Evolutionary conservation across 2,329 filamentous ascomycete species (phyloP).

Genomic region (Fusarium siculi): DNA sequence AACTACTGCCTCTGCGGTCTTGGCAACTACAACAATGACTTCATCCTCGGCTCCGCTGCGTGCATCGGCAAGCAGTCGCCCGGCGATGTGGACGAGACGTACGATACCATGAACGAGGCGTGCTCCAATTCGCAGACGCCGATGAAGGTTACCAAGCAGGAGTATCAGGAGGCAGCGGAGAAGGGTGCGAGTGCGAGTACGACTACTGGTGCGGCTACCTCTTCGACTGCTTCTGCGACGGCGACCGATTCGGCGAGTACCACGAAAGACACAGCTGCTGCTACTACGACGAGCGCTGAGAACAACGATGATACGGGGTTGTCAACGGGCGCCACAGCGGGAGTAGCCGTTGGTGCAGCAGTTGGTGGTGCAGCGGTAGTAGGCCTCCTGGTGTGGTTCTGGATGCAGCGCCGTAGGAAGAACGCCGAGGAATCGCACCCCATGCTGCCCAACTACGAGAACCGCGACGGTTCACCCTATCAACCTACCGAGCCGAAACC

Average conservation of each 20-base stretch:
- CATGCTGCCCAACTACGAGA: slow-evolving; percentile 44
- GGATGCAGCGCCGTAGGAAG: slow-evolving; percentile 45
- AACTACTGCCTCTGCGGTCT: slow-evolving; percentile 61
- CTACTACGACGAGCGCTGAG: neutral
- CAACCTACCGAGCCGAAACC: slow-evolving; percentile 39
- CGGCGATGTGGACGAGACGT: slow-evolving; percentile 55
- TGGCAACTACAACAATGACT: slow-evolving; percentile 56
- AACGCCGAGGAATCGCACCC: slow-evolving; percentile 45
- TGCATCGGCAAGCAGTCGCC: slow-evolving; percentile 55
- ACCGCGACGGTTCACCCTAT: slow-evolving; percentile 27
- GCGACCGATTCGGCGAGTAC: neutral
- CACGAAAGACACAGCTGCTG: neutral
- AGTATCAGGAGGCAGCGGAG: slow-evolving; percentile 51
- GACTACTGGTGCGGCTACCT: neutral
- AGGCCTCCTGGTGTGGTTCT: slow-evolving; percentile 37
- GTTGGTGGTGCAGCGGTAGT: slow-evolving; percentile 44
- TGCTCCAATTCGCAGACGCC: slow-evolving; percentile 58
- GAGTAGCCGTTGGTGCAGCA: slow-evolving; percentile 53
- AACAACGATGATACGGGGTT: slow-evolving; percentile 38
- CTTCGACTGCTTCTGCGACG: slow-evolving; percentile 2
- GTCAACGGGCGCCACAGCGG: slow-evolving; percentile 52
- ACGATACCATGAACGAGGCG: slow-evolving; percentile 55
- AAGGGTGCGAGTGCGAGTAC: slow-evolving; percentile 5
- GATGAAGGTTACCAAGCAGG: slow-evolving; percentile 53
- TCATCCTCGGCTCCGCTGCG: slow-evolving; percentile 58